These are phyloP conservation scores for Geotrichum ghanense DNA, from an alignment of 805 yeast species.

Conservation along the genomic window DNA sequence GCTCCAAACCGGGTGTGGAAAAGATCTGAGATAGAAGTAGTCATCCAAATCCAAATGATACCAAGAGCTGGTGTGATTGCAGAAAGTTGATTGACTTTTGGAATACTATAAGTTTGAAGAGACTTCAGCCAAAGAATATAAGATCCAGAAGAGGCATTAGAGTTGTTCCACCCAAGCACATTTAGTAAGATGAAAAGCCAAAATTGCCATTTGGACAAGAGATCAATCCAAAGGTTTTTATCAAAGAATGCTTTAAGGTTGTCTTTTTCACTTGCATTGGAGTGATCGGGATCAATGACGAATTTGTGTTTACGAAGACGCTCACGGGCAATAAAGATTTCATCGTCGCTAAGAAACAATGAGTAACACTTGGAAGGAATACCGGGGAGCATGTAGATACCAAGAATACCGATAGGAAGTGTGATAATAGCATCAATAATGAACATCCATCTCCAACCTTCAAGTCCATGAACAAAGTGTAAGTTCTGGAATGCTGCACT, in stretches of 20 bases:
- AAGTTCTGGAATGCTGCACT: slow-evolving; percentile 39
- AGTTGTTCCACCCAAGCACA: slow-evolving; percentile 47
- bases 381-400: slow-evolving; percentile 50
- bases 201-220: slow-evolving; percentile 46
- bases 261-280: slow-evolving; percentile 3
- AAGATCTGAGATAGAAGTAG: slow-evolving; percentile 32
- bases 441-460: slow-evolving; percentile 68
- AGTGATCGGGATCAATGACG: slow-evolving; percentile 8
- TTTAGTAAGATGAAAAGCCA: slow-evolving; percentile 45
- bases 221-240: slow-evolving; percentile 38
- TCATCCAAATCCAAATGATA: slow-evolving; percentile 27
- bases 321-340: slow-evolving; percentile 39
- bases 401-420: slow-evolving; percentile 43
- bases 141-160: slow-evolving; percentile 43
- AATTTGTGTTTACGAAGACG: too few species aligned
- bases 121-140: slow-evolving; percentile 53
- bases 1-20: slow-evolving; percentile 44
- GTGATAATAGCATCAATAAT: slow-evolving; percentile 54
- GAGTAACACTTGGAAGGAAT: slow-evolving; percentile 49
- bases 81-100: slow-evolving; percentile 37
- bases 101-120: slow-evolving; percentile 32
- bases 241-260: too few species aligned
- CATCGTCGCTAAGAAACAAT: slow-evolving; percentile 43
- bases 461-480: slow-evolving; percentile 40
- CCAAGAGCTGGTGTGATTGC: slow-evolving; percentile 52